Evolutionary conservation across 176 grass and related monocot genomes (phyloP).

Genomic region (Canna indica): DNA sequence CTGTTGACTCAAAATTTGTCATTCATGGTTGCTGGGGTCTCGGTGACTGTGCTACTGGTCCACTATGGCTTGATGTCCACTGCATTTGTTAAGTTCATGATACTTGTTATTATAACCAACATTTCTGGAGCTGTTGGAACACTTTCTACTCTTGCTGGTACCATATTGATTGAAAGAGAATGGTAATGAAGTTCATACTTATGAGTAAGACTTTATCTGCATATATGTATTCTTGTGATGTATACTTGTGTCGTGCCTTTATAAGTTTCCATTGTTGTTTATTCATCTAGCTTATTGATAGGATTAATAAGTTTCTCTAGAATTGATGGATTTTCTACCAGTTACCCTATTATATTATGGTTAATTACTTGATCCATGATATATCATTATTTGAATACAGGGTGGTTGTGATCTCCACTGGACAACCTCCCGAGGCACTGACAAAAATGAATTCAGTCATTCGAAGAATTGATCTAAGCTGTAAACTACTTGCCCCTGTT

Average conservation of each 20-base stretch:
- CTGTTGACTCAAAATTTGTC: slow-evolving; percentile 60
- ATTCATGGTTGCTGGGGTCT: slow-evolving; percentile 50
- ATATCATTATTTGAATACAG: slow-evolving; percentile 23
- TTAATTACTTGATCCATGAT: background rate
- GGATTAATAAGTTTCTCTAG: background rate
- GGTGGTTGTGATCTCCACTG: slow-evolving; percentile 72
- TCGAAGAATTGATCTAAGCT: slow-evolving; percentile 77
- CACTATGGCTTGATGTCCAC: slow-evolving; percentile 30
- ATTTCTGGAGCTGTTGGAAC: slow-evolving; percentile 60
- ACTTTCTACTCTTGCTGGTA: slow-evolving; percentile 79
- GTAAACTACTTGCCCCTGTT: slow-evolving; percentile 82
- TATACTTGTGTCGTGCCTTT: background rate
- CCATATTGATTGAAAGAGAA: slow-evolving; percentile 84
- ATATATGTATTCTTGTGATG: background rate
- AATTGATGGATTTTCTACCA: background rate
- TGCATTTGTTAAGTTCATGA: slow-evolving; percentile 34
- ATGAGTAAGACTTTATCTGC: background rate
- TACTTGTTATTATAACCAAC: slow-evolving; percentile 54
- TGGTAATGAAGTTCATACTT: slow-evolving; percentile 31
- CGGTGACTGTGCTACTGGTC: slow-evolving; percentile 42
- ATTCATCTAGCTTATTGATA: background rate
- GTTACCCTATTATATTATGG: background rate
- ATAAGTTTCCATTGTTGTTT: background rate
- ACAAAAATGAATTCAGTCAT: slow-evolving; percentile 82
- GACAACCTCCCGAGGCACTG: slow-evolving; percentile 32